Conservation (phyloP, 176 grass and related monocot genomes). For the Cymbopogon citratus region DNA sequence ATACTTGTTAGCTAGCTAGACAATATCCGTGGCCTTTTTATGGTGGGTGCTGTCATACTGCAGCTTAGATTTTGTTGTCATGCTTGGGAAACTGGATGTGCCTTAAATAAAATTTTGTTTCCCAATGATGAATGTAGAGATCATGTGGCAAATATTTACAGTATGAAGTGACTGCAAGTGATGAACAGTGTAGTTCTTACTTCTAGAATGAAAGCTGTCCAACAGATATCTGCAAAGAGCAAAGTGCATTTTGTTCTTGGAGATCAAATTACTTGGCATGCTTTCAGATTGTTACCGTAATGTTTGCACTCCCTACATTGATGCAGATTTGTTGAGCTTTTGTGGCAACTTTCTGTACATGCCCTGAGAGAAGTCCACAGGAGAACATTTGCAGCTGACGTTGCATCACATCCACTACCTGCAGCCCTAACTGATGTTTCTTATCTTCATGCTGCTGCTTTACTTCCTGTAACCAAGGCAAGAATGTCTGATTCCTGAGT, state of each 20-base stretch:
- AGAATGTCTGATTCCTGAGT: constrained; percentile 24
- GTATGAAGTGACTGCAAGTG: background rate
- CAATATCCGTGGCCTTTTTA: background rate
- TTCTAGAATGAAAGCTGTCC: constrained; percentile 4
- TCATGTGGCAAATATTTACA: background rate
- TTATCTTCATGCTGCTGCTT: constrained; percentile 94
- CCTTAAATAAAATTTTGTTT: background rate
- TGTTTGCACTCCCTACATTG: constrained; percentile 2
- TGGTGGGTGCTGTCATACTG: background rate
- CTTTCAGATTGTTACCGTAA: constrained; percentile 12
- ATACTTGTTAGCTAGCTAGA: background rate
- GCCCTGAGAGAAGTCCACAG: constrained; percentile 96
- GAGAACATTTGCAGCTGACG: constrained; percentile 80
- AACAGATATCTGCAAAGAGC: constrained; percentile 2
- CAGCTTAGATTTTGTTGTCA: background rate
- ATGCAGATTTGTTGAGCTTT: constrained; percentile 98
- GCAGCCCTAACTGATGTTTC: constrained; percentile 87
- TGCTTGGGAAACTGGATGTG: background rate
- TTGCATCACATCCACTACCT: constrained; percentile 73
- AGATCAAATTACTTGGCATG: constrained; percentile 23
- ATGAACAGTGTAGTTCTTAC: background rate
- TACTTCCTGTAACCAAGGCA: constrained; percentile 92
- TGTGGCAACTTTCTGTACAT: constrained; percentile 99
- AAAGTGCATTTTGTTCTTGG: background rate
- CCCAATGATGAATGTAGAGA: background rate